Evolutionary conservation across 345 rosid genomes (phyloP).

Genomic region (Microthlaspi erraticum): DNA sequence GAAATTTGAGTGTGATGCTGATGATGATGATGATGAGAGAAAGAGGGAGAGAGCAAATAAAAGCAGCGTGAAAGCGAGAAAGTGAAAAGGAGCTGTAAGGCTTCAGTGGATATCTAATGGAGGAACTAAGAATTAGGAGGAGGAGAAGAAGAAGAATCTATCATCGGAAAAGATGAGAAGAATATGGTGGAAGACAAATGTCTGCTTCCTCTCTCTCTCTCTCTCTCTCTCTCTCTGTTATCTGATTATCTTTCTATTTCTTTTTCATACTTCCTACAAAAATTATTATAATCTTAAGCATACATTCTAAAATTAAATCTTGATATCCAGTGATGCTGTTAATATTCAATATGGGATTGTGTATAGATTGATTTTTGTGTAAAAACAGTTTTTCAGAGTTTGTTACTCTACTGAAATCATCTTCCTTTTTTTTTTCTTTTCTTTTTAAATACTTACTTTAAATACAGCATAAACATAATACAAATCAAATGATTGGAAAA

Average conservation of each 20-base stretch:
- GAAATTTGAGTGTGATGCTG: conserved; percentile 8
- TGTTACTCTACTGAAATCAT: not conserved
- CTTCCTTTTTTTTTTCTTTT: not conserved
- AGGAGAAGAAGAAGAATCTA: conserved; percentile 50
- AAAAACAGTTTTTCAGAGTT: not conserved
- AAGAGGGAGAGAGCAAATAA: not conserved
- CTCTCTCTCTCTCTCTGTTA: conserved; percentile 43
- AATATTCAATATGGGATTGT: not conserved
- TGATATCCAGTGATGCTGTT: not conserved
- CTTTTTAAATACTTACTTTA: not conserved
- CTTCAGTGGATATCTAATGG: conserved; percentile 34
- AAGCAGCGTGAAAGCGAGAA: not conserved
- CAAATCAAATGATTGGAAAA: conserved; percentile 33
- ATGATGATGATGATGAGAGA: not conserved
- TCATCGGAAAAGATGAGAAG: conserved; percentile 50
- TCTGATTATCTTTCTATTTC: conserved; percentile 43
- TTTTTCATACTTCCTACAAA: conserved; percentile 11
- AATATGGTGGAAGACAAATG: conserved; percentile 60
- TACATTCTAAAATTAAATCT: not conserved
- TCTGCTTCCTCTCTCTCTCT: conserved; percentile 46
- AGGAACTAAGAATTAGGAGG: conserved; percentile 33
- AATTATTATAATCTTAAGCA: conserved; percentile 23
- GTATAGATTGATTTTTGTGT: not conserved
- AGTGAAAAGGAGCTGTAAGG: conserved; percentile 19
- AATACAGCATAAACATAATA: not conserved